Evolutionary conservation across 2,329 filamentous ascomycete species (phyloP), one percentile per base, ranked within the genome.

Genomic region (Phoma sp.): DNA sequence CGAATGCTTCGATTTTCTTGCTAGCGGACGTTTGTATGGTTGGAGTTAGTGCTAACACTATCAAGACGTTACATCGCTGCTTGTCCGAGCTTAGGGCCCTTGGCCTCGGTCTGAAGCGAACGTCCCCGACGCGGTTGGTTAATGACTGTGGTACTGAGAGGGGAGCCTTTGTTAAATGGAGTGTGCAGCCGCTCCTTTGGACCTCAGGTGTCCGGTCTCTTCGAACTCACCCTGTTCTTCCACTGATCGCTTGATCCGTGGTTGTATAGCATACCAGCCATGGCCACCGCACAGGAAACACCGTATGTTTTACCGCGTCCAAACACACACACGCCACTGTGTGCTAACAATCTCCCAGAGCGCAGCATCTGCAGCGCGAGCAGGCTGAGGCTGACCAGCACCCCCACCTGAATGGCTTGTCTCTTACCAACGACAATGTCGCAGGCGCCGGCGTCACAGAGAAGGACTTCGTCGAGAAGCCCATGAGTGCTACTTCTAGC

Each of bases 41-140:
- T 60, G 4, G 14, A 56, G 60, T 46, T 64, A 60, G 52, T 47
- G 11, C 36, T 7, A 29, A 30, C 40, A 45, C 55, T 62, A 67
- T 66, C 63, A 67, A 65, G 57, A 68, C 59, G 68, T 70, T 69
- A 69, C 66, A 70, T 70, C 64, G 66, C 35, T 64, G 65, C 65
- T 68, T 67, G 61, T 61, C 50, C 46, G 43, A 64, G 58, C 56
- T 69, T 45, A 27, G 36, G 48, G 25, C 36, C 48, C 45, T 29
- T 66, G 60, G 50, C 58, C 54, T 48, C 42, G 43, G 30, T 55
- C 46, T 53, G 47, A 51, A 53, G 55, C 62, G 39, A 61, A 52
- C 44, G 46, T 52, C 58, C 35, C 32, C 27, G 41, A 51, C 57
- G 33, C 42, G 48, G 52, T 55, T 52, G 55, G 46, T 54, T 47